These are phyloP conservation scores for Zoysia japonica DNA, from an alignment of 176 grass and related monocot genomes.

Conservation along the genomic window DNA sequence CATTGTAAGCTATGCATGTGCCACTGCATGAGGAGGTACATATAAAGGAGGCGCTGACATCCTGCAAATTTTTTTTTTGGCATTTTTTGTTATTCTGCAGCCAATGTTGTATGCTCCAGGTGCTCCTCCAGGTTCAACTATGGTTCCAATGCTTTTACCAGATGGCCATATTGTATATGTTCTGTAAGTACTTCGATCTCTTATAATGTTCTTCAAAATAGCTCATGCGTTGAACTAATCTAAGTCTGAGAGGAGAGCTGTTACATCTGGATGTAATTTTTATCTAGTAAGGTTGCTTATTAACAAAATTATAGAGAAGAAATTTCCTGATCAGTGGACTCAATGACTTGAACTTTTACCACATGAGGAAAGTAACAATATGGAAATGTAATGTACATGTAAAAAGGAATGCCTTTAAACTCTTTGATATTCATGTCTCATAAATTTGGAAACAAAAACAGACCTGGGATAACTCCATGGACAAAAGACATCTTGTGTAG, in stretches of 20 bases:
- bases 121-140: conserved; percentile 40
- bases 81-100: conserved; percentile 27
- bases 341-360: not conserved
- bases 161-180: conserved; percentile 59
- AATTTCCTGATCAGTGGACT: not conserved
- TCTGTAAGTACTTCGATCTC: conserved; percentile 33
- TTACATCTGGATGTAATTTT: not conserved
- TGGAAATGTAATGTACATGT: no score
- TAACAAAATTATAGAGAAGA: not conserved
- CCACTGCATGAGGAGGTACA: not conserved
- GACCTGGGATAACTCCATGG: not conserved
- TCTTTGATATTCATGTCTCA: not conserved
- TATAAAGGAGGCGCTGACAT: not conserved
- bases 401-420: not conserved
- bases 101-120: conserved; percentile 54
- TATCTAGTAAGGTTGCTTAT: not conserved
- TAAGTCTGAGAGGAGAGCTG: not conserved
- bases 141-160: conserved; percentile 53
- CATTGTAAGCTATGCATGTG: not conserved
- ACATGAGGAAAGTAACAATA: no score
- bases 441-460: not conserved
- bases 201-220: not conserved
- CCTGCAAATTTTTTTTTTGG: conserved; percentile 22
- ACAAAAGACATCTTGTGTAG: not conserved
- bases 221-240: not conserved